A percentile compares a stretch with the other conserved stretches of the same genome.
phyloP scores from a whole-genome alignment of 2,329 filamentous ascomycete species.

The Fusarium sp. region DNA sequence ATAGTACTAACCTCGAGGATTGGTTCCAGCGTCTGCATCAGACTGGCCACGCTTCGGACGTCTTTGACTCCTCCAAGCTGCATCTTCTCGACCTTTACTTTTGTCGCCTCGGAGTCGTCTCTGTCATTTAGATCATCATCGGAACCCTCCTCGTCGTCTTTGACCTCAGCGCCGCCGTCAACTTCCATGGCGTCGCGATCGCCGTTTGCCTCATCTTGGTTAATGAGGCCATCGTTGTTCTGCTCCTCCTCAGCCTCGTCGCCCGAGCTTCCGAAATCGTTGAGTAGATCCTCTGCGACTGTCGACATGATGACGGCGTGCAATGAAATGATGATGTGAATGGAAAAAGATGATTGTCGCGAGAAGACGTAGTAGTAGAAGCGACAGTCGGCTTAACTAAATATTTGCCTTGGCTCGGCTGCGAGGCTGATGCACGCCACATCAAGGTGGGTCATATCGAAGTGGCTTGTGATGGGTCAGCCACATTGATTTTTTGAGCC shows the following conservation, averaged over 20 bases:
- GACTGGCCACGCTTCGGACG: slow-evolving; percentile 79
- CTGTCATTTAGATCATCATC: slow-evolving; percentile 58
- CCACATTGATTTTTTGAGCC: slow-evolving; percentile 44
- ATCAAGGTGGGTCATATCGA: slow-evolving; percentile 5
- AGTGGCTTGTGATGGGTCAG: slow-evolving; percentile 11
- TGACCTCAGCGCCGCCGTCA: slow-evolving; percentile 51
- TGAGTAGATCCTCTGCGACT: slow-evolving; percentile 89
- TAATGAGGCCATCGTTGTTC: slow-evolving; percentile 61
- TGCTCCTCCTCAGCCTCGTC: slow-evolving; percentile 76
- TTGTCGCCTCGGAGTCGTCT: slow-evolving; percentile 75
- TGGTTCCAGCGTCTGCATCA: slow-evolving; percentile 85
- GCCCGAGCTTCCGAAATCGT: slow-evolving; percentile 73
- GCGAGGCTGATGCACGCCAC: slow-evolving; percentile 46
- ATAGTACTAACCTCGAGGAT: slow-evolving; percentile 78
- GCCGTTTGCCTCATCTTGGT: slow-evolving; percentile 54
- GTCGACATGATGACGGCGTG: slow-evolving; percentile 75
- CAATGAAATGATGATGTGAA: slow-evolving; percentile 12
- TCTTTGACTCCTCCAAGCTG: slow-evolving; percentile 78
- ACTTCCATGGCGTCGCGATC: slow-evolving; percentile 66
- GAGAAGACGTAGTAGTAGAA: slow-evolving; percentile 17
- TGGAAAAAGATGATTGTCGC: slow-evolving; percentile 27
- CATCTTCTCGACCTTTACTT: slow-evolving; percentile 86
- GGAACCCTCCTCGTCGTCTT: slow-evolving; percentile 65
- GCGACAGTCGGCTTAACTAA: slow-evolving; percentile 25
- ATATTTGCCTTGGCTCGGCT: slow-evolving; percentile 39